Evolutionary conservation across 78 protist species (phyloP).

Genomic region (Parvularia atlantis): DNA sequence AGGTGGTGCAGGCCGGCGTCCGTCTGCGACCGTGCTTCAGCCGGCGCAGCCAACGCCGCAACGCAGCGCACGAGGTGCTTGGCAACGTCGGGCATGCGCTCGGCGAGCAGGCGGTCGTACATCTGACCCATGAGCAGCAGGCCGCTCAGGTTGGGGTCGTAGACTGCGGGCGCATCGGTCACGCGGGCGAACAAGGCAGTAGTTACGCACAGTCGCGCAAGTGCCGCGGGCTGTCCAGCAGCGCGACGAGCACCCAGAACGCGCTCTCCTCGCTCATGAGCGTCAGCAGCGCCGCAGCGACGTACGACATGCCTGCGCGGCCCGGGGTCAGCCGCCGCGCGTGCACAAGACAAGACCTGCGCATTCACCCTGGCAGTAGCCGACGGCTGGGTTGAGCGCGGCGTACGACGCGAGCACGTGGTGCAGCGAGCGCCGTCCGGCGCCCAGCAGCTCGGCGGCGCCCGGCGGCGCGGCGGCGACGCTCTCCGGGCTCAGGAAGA

Average conservation of each 20-base stretch:
- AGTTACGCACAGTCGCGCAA: background rate
- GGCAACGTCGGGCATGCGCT: background rate
- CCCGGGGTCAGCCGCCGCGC: background rate
- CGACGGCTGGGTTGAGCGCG: constrained; percentile 21
- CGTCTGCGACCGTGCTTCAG: background rate
- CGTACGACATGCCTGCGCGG: constrained; percentile 27
- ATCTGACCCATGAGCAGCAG: background rate
- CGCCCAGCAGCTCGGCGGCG: too few relatives aligned
- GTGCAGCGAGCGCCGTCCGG: background rate
- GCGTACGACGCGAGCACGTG: constrained; percentile 13
- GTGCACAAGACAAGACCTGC: background rate
- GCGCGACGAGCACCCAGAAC: constrained; percentile 10
- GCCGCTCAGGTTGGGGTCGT: background rate
- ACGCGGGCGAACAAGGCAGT: too few relatives aligned
- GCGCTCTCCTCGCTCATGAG: constrained; percentile 47
- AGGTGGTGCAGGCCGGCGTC: background rate
- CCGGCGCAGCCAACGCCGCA: background rate
- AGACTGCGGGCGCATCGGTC: too few relatives aligned
- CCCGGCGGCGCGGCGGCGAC: too few relatives aligned
- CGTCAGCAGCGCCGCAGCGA: constrained; percentile 41
- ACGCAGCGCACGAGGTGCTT: background rate
- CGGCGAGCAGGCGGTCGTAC: background rate
- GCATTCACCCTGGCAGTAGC: constrained; percentile 50
- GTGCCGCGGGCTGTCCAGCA: background rate
- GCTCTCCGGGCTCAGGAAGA: too few relatives aligned